A percentile compares a stretch with the other conserved stretches of the same genome.
These are phyloP conservation scores for Fraxinus pennsylvanica DNA, from an alignment of 257 asterid genomes.

Conservation along the genomic window DNA sequence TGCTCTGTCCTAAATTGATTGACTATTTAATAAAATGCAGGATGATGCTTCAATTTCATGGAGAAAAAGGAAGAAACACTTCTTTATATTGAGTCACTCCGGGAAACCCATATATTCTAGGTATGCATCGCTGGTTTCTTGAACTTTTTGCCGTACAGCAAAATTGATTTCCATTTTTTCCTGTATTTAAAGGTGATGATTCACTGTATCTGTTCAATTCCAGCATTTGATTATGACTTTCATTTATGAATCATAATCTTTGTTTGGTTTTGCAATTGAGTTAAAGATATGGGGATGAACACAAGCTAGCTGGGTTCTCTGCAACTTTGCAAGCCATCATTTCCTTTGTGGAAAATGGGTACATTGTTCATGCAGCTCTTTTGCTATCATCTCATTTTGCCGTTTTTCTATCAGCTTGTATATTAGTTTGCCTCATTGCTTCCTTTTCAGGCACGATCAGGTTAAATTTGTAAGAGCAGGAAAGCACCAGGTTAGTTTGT, in stretches of 20 bases:
- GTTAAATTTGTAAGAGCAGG: constrained; percentile 93
- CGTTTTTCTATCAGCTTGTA: constrained; percentile 10
- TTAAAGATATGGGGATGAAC: constrained; percentile 92
- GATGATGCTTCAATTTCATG: constrained; percentile 93
- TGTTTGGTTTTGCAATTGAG: constrained; percentile 20
- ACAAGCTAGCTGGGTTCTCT: constrained; percentile 96
- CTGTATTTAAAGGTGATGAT: constrained; percentile 10
- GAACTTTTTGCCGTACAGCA: not conserved
- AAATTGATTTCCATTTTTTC: not conserved
- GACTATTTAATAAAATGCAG: constrained; percentile 52
- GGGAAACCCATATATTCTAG: constrained; percentile 98
- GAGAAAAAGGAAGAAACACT: constrained; percentile 99
- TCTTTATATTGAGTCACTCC: constrained; percentile 83
- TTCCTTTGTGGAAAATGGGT: constrained; percentile 98
- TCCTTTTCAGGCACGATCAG: constrained; percentile 72
- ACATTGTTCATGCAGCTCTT: constrained; percentile 27
- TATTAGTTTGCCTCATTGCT: constrained; percentile 27
- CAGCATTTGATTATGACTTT: not conserved
- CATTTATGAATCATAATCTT: constrained; percentile 8
- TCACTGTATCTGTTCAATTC: constrained; percentile 5
- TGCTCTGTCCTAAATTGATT: constrained; percentile 19
- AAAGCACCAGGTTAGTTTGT: constrained; percentile 78
- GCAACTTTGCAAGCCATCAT: constrained; percentile 98
- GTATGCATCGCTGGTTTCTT: constrained; percentile 36
- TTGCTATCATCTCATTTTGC: constrained; percentile 24